Conservation (phyloP, 2,329 filamentous ascomycete species). For the Alternaria alternata region DNA sequence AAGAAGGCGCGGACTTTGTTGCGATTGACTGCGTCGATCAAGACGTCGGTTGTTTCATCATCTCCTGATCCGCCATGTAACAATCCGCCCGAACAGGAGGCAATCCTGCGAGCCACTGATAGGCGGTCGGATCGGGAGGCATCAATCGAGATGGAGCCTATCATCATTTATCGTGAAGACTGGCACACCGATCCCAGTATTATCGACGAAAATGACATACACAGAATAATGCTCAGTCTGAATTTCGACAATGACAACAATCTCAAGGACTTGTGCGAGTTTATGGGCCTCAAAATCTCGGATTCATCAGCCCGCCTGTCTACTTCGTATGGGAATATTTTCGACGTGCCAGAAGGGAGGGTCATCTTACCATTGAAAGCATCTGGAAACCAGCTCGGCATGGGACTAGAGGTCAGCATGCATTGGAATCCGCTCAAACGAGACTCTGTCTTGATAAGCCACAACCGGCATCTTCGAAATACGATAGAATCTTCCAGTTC, state of each 20-base stretch:
- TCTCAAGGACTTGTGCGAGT: slow-evolving; percentile 34
- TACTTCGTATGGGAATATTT: slow-evolving; percentile 41
- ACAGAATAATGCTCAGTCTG: slow-evolving; percentile 28
- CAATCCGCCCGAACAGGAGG: slow-evolving; percentile 3
- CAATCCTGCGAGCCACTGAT: slow-evolving; percentile 13
- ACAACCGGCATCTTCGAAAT: slow-evolving; percentile 32
- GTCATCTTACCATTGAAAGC: slow-evolving; percentile 20
- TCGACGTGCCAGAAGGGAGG: slow-evolving; percentile 26
- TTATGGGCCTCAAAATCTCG: slow-evolving; percentile 23
- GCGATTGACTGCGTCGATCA: slow-evolving; percentile 9
- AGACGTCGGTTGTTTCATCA: slow-evolving; percentile 14
- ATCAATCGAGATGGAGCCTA: slow-evolving; percentile 13
- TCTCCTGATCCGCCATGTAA: neutral
- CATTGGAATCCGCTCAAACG: slow-evolving; percentile 23
- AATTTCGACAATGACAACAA: slow-evolving; percentile 29
- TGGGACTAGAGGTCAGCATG: slow-evolving; percentile 34
- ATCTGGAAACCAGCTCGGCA: slow-evolving; percentile 22
- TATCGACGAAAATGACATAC: slow-evolving; percentile 4
- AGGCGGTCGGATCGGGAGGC: slow-evolving; percentile 1
- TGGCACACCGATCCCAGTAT: neutral
- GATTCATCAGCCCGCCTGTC: slow-evolving; percentile 24
- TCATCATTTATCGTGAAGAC: slow-evolving; percentile 34
- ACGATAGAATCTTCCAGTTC: slow-evolving; percentile 3
- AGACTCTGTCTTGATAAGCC: slow-evolving; percentile 27
- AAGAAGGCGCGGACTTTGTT: slow-evolving; percentile 16